Base-by-base conservation (phyloP, 495 filamentous ascomycete genomes). In the Penicillium taxi region DNA sequence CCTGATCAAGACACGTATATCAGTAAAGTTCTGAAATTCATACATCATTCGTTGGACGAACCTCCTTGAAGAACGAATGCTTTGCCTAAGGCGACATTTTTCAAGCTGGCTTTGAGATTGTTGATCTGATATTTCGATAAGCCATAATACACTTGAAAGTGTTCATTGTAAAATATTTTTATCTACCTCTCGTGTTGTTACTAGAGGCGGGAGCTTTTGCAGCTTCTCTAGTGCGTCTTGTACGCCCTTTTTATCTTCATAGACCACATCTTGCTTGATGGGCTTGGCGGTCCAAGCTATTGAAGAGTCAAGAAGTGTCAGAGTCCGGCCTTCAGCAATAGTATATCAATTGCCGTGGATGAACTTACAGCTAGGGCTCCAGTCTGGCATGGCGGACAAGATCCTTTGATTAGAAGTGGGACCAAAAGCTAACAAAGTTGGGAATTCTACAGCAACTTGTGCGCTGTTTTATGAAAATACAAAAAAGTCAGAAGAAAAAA, bases 51-150 rank as follows among this genome's bases (percentile, higher is more conserved):
- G 23, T 18, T 11, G 31, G 6, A 55, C 55, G 27, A 50, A 65
- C 67, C 91, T 35, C 91, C 91, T 67, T 98, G 91, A 9, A 98
- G 75, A 8, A 98, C 76, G 55, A 98, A 96, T 9, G 90, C 86
- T 39, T 94, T 86, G 25, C 91, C 91, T 20, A 86, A 69, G 2
- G 91, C 91, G 2, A 93, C 91, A 64, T 96, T 86, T 27, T 73
- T 72, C 18, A 98, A 66, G 42, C 67, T 78, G 12, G 75, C 69
- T 42, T 87, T 84, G 32, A 98, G 74, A 45, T 77, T 82, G 24
- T 72, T 59, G 47, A 98, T 94, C 73, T 84, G 35, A 13, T 32
- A 12, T 20, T n/a, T 11, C 8, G 5, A 33, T 48, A 8, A 47
- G 42, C 24, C 5, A 7, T 16, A 23, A 14, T 19, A 5, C 1